phyloP scores from a whole-genome alignment of 441 rosid species.

The Corymbia citriodora region DNA sequence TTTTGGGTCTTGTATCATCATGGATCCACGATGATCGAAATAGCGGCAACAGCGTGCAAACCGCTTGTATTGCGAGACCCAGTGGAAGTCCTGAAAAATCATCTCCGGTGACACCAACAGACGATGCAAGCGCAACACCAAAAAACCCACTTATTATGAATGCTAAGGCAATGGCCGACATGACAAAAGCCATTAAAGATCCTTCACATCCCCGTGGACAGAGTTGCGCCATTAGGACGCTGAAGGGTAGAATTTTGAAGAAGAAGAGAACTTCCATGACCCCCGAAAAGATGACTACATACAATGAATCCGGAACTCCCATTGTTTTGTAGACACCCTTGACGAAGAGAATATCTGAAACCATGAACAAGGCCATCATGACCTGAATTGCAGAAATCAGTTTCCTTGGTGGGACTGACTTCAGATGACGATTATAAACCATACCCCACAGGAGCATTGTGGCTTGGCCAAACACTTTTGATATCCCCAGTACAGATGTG shows the following conservation, averaged over 20 bases:
- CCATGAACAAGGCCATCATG: conserved; percentile 51
- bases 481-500: conserved; percentile 63
- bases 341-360: conserved; percentile 66
- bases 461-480: conserved; percentile 80
- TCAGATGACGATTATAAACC: conserved; percentile 47
- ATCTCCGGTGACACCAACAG: conserved; percentile 44
- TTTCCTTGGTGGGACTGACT: conserved; percentile 52
- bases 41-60: conserved; percentile 51
- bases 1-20: conserved; percentile 29
- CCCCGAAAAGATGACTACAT: conserved; percentile 60
- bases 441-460: conserved; percentile 80
- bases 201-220: conserved; percentile 93
- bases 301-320: conserved; percentile 58
- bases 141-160: conserved; percentile 69
- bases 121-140: conserved; percentile 69
- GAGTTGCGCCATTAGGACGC: conserved; percentile 51
- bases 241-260: conserved; percentile 77
- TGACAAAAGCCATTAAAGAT: conserved; percentile 74
- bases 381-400: conserved; percentile 58
- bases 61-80: conserved; percentile 59
- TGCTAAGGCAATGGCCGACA: conserved; percentile 75
- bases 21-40: conserved; percentile 55
- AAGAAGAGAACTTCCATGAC: conserved; percentile 61
- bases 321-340: conserved; percentile 47
- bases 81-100: conserved; percentile 56